Evolutionary conservation across 1,139 yeast genomes (phyloP).

Genomic region (Entelexis sorbosivorans): DNA sequence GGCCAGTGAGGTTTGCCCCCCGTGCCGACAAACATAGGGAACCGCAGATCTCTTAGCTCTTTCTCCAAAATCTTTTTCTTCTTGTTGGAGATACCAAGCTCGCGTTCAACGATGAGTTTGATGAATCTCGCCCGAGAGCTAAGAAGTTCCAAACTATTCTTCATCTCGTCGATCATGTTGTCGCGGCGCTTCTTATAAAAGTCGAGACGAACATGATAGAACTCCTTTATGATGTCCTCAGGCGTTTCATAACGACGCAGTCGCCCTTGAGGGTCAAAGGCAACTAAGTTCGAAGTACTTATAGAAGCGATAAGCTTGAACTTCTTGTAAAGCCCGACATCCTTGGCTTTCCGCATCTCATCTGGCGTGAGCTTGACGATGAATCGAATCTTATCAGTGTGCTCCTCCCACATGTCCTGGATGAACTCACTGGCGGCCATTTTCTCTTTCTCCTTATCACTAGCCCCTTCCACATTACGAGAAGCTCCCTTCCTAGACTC

Average conservation of each 20-base stretch:
- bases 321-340: slow-evolving; percentile 68
- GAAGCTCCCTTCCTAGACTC: slow-evolving; percentile 41
- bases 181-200: slow-evolving; percentile 88
- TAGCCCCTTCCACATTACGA: slow-evolving; percentile 16
- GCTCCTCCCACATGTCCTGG: slow-evolving; percentile 91
- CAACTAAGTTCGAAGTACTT: slow-evolving; percentile 80
- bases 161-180: slow-evolving; percentile 53
- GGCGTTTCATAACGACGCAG: slow-evolving; percentile 71
- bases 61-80: slow-evolving; percentile 54
- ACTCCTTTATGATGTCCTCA: slow-evolving; percentile 70
- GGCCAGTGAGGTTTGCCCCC: slow-evolving; percentile 46
- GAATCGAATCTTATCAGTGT: slow-evolving; percentile 69
- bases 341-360: slow-evolving; percentile 71
- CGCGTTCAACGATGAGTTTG: slow-evolving; percentile 72
- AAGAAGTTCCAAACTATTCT: slow-evolving; percentile 62
- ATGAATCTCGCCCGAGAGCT: slow-evolving; percentile 84
- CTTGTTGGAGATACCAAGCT: slow-evolving; percentile 61
- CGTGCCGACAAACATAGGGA: slow-evolving; percentile 60
- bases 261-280: slow-evolving; percentile 86
- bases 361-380: slow-evolving; percentile 60
- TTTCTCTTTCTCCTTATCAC: slow-evolving; percentile 26
- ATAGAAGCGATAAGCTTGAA: slow-evolving; percentile 66
- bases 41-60: slow-evolving; percentile 51
- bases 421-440: slow-evolving; percentile 60
- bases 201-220: slow-evolving; percentile 75